phyloP scores from a whole-genome alignment of 805 yeast species.

The Blastobotrys americana region DNA sequence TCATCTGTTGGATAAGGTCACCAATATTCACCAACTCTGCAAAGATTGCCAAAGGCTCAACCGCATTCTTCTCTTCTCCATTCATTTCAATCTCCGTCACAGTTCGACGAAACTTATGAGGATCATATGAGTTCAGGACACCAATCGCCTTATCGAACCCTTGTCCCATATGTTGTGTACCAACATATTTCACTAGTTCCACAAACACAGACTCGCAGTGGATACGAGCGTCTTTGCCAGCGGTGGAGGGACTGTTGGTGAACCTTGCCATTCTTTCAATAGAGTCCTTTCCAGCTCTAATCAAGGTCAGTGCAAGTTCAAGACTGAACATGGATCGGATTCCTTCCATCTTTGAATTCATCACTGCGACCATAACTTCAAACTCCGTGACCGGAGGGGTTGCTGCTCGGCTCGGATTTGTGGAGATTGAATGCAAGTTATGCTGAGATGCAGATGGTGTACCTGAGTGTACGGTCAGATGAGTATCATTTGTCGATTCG shows the following conservation, averaged over 20 bases:
- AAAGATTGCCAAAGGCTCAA: slow-evolving; percentile 82
- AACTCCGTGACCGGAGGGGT: slow-evolving; percentile 48
- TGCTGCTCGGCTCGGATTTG: no score
- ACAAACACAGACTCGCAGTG: slow-evolving; percentile 62
- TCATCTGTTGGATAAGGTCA: slow-evolving; percentile 86
- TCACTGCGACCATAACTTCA: slow-evolving; percentile 72
- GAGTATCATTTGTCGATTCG: no score
- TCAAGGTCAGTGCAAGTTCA: slow-evolving; percentile 64
- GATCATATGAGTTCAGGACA: slow-evolving; percentile 64
- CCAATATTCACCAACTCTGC: slow-evolving; percentile 90
- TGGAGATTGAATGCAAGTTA: no score
- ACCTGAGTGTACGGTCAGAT: no score
- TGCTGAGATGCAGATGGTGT: neutral
- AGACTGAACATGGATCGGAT: slow-evolving; percentile 72
- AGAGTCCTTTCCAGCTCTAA: slow-evolving; percentile 60
- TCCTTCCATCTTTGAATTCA: slow-evolving; percentile 66
- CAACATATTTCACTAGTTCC: slow-evolving; percentile 53
- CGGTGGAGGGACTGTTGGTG: slow-evolving; percentile 28
- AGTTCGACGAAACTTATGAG: slow-evolving; percentile 35
- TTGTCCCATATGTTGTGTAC: slow-evolving; percentile 66
- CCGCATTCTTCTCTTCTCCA: slow-evolving; percentile 27
- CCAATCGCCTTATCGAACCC: slow-evolving; percentile 79
- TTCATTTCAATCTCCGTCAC: slow-evolving; percentile 16
- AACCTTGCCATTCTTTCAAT: slow-evolving; percentile 53
- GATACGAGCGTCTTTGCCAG: slow-evolving; percentile 33